Conservation (phyloP, 1,284 basidiomycete genomes). For the Retiboletus flavoniger region DNA sequence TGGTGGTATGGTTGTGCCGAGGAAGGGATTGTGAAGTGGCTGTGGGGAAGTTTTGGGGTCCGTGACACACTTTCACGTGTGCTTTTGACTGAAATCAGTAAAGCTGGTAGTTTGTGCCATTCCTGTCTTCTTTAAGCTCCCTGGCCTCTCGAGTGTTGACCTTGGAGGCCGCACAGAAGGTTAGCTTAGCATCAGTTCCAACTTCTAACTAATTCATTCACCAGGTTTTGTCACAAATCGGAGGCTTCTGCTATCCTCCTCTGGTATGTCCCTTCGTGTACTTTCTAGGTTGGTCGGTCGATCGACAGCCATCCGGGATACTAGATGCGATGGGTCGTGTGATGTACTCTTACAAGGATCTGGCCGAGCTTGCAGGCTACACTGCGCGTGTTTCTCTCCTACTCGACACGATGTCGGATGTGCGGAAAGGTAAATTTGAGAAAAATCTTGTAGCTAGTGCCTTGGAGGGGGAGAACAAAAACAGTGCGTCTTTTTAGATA, state of each 20-base stretch:
- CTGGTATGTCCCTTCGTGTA: constrained; percentile 43
- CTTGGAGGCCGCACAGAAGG: constrained; percentile 87
- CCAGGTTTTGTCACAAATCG: constrained; percentile 92
- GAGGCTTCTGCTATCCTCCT: constrained; percentile 81
- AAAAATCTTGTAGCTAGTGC: constrained; percentile 84
- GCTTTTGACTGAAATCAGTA: constrained; percentile 9
- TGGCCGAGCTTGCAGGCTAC: constrained; percentile 94
- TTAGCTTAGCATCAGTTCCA: constrained; percentile 28
- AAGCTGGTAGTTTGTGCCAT: constrained; percentile 90
- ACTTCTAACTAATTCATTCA: neutral
- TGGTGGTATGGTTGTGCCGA: constrained; percentile 93
- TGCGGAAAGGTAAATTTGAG: constrained; percentile 82
- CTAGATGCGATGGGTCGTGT: constrained; percentile 76
- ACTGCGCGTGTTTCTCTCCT: constrained; percentile 89
- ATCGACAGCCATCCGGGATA: neutral
- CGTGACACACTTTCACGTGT: constrained; percentile 27
- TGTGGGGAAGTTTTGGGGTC: constrained; percentile 94
- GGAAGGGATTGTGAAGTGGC: constrained; percentile 96
- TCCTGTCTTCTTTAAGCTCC: constrained; percentile 89
- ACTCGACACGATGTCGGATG: constrained; percentile 89
- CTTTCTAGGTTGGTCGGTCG: neutral
- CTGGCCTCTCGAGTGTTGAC: constrained; percentile 68
- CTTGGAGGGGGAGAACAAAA: constrained; percentile 74
- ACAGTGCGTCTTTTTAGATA: constrained; percentile 51
- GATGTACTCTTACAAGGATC: constrained; percentile 97